These are phyloP conservation scores for Staphylotrichum longicolle DNA, from an alignment of 495 filamentous ascomycete species.

Conservation along the genomic window DNA sequence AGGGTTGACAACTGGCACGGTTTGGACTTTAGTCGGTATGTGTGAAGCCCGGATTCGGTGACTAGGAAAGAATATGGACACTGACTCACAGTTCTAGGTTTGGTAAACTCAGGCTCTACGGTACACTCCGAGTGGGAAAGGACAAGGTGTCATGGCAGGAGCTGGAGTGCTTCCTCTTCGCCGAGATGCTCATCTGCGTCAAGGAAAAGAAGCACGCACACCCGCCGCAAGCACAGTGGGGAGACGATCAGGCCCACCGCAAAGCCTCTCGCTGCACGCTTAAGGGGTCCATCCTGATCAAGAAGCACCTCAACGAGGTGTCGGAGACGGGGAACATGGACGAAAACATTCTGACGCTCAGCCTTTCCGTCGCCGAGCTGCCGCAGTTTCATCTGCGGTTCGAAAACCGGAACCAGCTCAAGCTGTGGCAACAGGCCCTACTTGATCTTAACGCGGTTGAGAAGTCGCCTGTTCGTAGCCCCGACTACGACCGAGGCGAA, in stretches of 20 bases:
- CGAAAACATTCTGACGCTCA: slow-evolving; percentile 82
- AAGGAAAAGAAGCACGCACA: slow-evolving; percentile 83
- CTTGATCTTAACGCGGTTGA: slow-evolving; percentile 74
- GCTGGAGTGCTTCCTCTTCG: slow-evolving; percentile 94
- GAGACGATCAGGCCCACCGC: slow-evolving; percentile 57
- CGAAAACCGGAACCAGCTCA: slow-evolving; percentile 78
- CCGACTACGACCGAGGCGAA: slow-evolving; percentile 73
- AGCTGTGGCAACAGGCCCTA: slow-evolving; percentile 86
- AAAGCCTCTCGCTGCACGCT: slow-evolving; percentile 78
- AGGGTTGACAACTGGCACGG: slow-evolving; percentile 99
- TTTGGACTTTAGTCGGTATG: slow-evolving; percentile 84
- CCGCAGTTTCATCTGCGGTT: slow-evolving; percentile 95
- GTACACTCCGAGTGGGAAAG: slow-evolving; percentile 90
- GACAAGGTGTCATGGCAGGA: slow-evolving; percentile 98
- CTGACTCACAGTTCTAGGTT: slow-evolving; percentile 56
- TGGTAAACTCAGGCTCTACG: slow-evolving; percentile 88
- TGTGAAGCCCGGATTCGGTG: slow-evolving; percentile 6
- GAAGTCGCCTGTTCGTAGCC: slow-evolving; percentile 57
- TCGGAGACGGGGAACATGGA: slow-evolving; percentile 65
- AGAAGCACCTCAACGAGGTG: slow-evolving; percentile 93
- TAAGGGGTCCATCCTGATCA: slow-evolving; percentile 97
- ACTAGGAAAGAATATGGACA: slow-evolving; percentile 4
- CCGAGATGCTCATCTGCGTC: slow-evolving; percentile 99
- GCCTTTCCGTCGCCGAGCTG: slow-evolving; percentile 89
- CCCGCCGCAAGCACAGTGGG: slow-evolving; percentile 54